Conservation (phyloP, 495 filamentous ascomycete genomes). For the Penicillium dipodomyicola region DNA sequence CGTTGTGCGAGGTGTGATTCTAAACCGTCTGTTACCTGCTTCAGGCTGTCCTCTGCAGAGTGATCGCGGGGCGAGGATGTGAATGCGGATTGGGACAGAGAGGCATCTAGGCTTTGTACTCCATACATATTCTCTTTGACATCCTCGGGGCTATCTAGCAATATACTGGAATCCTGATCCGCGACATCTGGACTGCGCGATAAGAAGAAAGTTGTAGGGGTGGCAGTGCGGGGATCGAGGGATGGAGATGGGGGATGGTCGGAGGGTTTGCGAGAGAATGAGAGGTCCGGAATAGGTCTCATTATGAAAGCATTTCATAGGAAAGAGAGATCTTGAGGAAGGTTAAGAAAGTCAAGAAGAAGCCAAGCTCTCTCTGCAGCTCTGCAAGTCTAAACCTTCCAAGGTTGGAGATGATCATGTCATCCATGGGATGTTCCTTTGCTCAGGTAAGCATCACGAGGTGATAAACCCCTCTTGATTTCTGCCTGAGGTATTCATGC, state of each 20-base stretch:
- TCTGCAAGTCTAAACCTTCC: not conserved
- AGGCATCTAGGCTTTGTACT: constrained; percentile 62
- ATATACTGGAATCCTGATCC: constrained; percentile 29
- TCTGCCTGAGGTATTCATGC: constrained; percentile 6
- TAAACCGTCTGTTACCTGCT: constrained; percentile 25
- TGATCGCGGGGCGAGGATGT: constrained; percentile 11
- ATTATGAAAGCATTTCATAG: constrained; percentile 21
- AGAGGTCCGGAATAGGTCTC: constrained; percentile 41
- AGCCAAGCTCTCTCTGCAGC: not conserved
- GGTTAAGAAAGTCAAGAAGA: not conserved
- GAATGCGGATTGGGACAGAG: constrained; percentile 35
- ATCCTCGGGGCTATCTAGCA: constrained; percentile 22
- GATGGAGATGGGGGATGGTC: constrained; percentile 33
- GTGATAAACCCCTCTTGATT: constrained; percentile 6
- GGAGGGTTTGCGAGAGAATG: constrained; percentile 37
- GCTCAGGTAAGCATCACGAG: constrained; percentile 10
- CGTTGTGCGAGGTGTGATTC: constrained; percentile 23
- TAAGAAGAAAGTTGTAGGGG: constrained; percentile 51
- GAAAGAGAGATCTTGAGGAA: not conserved
- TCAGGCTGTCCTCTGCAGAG: constrained; percentile 24
- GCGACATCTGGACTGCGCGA: constrained; percentile 32
- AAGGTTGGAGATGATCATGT: constrained; percentile 2
- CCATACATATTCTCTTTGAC: constrained; percentile 54
- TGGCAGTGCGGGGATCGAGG: constrained; percentile 39
- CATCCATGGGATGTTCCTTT: not conserved